phyloP scores from a whole-genome alignment of 306 rosid species.

The Datisca glomerata region DNA sequence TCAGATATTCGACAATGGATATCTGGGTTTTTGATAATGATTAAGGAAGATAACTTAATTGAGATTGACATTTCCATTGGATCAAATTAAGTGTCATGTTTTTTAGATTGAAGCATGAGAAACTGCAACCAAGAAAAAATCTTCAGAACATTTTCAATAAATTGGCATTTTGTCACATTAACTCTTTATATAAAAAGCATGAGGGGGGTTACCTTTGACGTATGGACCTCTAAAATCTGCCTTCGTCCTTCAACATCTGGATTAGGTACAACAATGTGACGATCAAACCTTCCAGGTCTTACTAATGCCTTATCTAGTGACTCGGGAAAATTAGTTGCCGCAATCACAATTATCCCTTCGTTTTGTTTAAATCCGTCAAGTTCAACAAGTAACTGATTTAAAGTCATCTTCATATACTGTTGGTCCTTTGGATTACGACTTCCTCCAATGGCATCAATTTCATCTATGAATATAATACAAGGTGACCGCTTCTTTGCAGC shows the following conservation, averaged over 20 bases:
- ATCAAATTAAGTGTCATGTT: too few species aligned
- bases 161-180: too few species aligned
- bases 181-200: too few species aligned
- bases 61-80: too few species aligned
- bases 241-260: conserved; percentile 97
- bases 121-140: too few species aligned
- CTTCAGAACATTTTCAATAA: too few species aligned
- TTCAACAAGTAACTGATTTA: conserved; percentile 90
- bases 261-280: conserved; percentile 76
- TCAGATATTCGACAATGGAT: too few species aligned
- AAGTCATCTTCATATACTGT: conserved; percentile 73
- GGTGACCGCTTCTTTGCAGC: conserved; percentile 92
- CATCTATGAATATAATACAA: conserved; percentile 86
- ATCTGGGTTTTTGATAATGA: too few species aligned
- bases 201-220: conserved; percentile 56
- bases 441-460: conserved; percentile 94
- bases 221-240: conserved; percentile 81
- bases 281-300: conserved; percentile 96
- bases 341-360: conserved; percentile 91
- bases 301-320: conserved; percentile 85
- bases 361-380: conserved; percentile 95
- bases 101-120: too few species aligned
- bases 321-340: conserved; percentile 87
- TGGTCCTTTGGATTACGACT: conserved; percentile 67
- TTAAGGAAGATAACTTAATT: too few species aligned